Conservation (phyloP, 2,329 filamentous ascomycete species). For the Colletotrichum costaricense region DNA sequence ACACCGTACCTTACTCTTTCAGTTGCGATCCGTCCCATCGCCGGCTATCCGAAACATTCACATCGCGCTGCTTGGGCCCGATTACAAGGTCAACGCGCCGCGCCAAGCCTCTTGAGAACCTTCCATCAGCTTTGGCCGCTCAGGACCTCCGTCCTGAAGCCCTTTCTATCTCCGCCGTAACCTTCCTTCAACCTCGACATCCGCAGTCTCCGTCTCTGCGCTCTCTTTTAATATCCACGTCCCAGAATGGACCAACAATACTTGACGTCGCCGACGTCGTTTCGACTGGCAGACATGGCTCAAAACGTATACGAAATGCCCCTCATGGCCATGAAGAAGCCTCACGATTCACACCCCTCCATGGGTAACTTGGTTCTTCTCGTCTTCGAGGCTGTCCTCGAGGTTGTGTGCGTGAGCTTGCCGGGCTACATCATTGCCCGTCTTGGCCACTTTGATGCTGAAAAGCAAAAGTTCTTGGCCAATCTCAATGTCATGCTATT, state of each 20-base stretch:
- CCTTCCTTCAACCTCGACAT: not conserved
- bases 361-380: constrained; percentile 79
- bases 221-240: constrained; percentile 43
- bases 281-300: constrained; percentile 53
- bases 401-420: constrained; percentile 94
- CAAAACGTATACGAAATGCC: constrained; percentile 54
- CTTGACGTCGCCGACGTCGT: constrained; percentile 57
- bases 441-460: constrained; percentile 92
- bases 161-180: not conserved
- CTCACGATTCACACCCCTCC: constrained; percentile 70
- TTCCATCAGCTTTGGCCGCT: constrained; percentile 14
- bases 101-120: constrained; percentile 29
- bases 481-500: constrained; percentile 97
- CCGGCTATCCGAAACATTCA: constrained; percentile 20
- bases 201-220: not conserved
- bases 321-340: constrained; percentile 51
- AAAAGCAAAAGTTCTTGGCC: constrained; percentile 95
- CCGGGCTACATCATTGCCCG: constrained; percentile 94
- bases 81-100: constrained; percentile 25
- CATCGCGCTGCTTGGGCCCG: constrained; percentile 19
- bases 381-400: constrained; percentile 93
- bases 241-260: constrained; percentile 39
- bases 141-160: not conserved
- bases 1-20: not conserved
- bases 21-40: constrained; percentile 19